These are phyloP conservation scores for Neurospora sp. DNA, from an alignment of 495 filamentous ascomycete genomes.

Conservation along the genomic window DNA sequence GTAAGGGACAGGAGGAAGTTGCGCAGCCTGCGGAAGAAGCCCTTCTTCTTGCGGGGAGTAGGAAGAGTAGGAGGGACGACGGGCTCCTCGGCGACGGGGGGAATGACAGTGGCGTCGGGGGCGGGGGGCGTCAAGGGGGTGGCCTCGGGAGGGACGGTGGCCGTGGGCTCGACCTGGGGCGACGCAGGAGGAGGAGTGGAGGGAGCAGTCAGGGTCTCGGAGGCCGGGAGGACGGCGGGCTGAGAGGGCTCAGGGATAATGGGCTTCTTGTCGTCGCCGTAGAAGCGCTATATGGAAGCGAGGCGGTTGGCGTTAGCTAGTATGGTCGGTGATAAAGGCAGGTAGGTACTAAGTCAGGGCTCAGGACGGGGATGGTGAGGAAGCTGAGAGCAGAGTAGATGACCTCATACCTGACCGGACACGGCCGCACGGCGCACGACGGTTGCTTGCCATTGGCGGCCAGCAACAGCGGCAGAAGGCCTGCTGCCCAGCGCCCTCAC, in stretches of 20 bases:
- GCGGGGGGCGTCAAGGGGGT: slow-evolving; percentile 49
- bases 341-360: not conserved
- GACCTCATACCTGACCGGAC: slow-evolving; percentile 23
- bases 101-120: slow-evolving; percentile 38
- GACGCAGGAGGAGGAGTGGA: slow-evolving; percentile 35
- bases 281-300: slow-evolving; percentile 38
- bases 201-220: slow-evolving; percentile 43
- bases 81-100: slow-evolving; percentile 18
- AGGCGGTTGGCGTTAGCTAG: slow-evolving; percentile 1
- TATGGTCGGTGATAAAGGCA: slow-evolving; percentile 3
- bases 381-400: not conserved
- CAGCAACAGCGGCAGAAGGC: slow-evolving; percentile 34
- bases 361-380: not conserved
- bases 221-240: slow-evolving; percentile 46
- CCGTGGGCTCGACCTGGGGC: slow-evolving; percentile 29
- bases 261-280: slow-evolving; percentile 46
- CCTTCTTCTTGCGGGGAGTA: slow-evolving; percentile 51
- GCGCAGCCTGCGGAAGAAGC: slow-evolving; percentile 58
- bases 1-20: slow-evolving; percentile 62
- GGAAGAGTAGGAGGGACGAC: slow-evolving; percentile 34
- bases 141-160: slow-evolving; percentile 51
- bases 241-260: slow-evolving; percentile 35
- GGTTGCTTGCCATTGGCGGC: slow-evolving; percentile 47
- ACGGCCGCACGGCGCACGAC: slow-evolving; percentile 21
- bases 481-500: slow-evolving; percentile 43